A percentile compares a stretch with the other conserved stretches of the same genome.
Evolutionary conservation across 345 rosid species (phyloP).

Genomic region (Eucalyptus tenuipes): DNA sequence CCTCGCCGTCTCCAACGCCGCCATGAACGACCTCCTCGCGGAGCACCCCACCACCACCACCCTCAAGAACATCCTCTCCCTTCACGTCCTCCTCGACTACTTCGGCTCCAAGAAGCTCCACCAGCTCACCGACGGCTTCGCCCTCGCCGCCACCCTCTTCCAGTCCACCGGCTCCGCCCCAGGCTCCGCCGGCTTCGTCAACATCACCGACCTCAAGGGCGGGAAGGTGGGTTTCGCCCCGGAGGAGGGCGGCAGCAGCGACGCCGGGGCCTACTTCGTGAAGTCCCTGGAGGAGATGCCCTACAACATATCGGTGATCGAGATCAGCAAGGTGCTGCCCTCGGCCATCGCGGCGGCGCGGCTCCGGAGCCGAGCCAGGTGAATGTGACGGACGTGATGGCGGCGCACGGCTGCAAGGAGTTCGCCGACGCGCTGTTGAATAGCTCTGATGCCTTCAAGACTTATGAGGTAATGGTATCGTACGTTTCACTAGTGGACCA

Average conservation of each 20-base stretch:
- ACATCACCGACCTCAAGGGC: constrained; percentile 69
- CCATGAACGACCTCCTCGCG: constrained; percentile 55
- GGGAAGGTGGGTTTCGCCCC: constrained; percentile 86
- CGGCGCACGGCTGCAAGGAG: constrained; percentile 82
- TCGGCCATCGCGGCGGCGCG: constrained; percentile 70
- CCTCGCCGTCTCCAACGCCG: constrained; percentile 72
- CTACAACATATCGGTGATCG: constrained; percentile 83
- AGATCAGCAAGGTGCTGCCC: constrained; percentile 63
- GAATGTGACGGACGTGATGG: constrained; percentile 71
- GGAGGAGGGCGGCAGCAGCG: constrained; percentile 45
- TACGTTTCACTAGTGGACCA: not conserved
- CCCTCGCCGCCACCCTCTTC: constrained; percentile 85
- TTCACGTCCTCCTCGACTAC: constrained; percentile 90
- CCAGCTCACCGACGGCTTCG: constrained; percentile 77
- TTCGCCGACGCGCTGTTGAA: constrained; percentile 66
- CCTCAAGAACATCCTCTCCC: constrained; percentile 77
- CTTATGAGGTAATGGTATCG: constrained; percentile 33
- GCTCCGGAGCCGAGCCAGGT: constrained; percentile 61
- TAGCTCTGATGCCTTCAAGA: constrained; percentile 44
- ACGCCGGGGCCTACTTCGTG: constrained; percentile 34
- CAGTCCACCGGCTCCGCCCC: constrained; percentile 90
- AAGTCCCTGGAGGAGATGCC: constrained; percentile 76
- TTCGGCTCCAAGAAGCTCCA: constrained; percentile 86
- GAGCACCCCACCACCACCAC: constrained; percentile 52
- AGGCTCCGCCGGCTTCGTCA: constrained; percentile 77